A percentile compares a stretch with the other conserved stretches of the same genome.
phyloP scores from a whole-genome alignment of 2,329 filamentous ascomycete species.

The Scleromitrula shiraiana region DNA sequence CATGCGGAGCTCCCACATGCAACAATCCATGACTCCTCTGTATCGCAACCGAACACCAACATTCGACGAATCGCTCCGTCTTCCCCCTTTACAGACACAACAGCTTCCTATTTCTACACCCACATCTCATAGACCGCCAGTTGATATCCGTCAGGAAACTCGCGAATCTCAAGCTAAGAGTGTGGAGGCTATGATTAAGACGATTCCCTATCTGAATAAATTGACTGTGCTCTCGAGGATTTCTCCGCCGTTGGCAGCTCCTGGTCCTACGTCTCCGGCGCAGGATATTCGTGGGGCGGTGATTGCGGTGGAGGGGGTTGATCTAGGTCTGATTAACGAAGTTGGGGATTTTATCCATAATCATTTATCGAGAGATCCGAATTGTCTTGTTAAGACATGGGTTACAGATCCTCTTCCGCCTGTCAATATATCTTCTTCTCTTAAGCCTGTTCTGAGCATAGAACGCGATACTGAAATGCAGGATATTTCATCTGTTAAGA shows the following conservation, averaged over 20 bases:
- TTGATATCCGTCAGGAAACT: conserved; percentile 25
- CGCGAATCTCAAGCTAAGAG: conserved; percentile 36
- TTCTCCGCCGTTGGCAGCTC: conserved; percentile 53
- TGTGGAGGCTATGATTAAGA: conserved; percentile 66
- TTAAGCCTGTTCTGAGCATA: too few relatives aligned
- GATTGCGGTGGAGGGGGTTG: conserved; percentile 74
- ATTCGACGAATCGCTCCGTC: conserved; percentile 29
- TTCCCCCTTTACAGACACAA: conserved; percentile 30
- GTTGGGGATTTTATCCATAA: conserved; percentile 54
- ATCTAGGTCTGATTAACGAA: conserved; percentile 40
- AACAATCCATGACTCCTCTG: conserved; percentile 15
- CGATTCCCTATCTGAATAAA: conserved; percentile 66
- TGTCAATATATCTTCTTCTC: not conserved
- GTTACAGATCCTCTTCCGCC: not conserved
- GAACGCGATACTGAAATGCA: conserved; percentile 17
- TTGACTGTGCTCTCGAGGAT: conserved; percentile 70
- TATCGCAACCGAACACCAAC: conserved; percentile 20
- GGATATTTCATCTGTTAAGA: not conserved
- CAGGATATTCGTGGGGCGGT: conserved; percentile 61
- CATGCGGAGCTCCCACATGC: conserved; percentile 11
- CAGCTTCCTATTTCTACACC: conserved; percentile 30
- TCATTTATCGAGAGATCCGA: conserved; percentile 22
- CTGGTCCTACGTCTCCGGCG: conserved; percentile 29
- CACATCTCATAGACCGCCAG: conserved; percentile 29
- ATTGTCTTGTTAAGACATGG: conserved; percentile 27